Evolutionary conservation across 768 basidiomycete species (phyloP).

Genomic region (Kwoniella pini): DNA sequence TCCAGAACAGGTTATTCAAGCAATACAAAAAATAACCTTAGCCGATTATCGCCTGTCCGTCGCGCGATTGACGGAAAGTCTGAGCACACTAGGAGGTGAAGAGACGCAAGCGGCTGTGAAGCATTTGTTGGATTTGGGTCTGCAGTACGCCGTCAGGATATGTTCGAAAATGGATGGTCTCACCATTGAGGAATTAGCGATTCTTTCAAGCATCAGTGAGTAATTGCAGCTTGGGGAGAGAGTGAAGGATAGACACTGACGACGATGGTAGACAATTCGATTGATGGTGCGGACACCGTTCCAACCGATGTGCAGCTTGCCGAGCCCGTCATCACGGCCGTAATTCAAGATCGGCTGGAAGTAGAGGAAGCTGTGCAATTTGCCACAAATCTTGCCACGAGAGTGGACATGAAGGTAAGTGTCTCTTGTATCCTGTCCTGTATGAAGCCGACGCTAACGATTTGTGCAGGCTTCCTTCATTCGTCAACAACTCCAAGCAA

Average conservation of each 20-base stretch:
- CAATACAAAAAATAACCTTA: neutral
- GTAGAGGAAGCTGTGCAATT: conserved; percentile 56
- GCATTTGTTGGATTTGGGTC: conserved; percentile 20
- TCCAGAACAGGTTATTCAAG: neutral
- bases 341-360: conserved; percentile 64
- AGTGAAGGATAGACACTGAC: neutral
- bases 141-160: conserved; percentile 23
- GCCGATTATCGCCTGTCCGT: conserved; percentile 5
- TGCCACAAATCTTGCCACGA: conserved; percentile 56
- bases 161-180: conserved; percentile 20
- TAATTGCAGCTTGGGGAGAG: neutral
- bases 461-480: conserved; percentile 39
- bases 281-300: conserved; percentile 14
- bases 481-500: conserved; percentile 66
- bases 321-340: conserved; percentile 69
- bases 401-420: conserved; percentile 66
- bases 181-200: neutral
- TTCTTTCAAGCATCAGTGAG: conserved; percentile 24
- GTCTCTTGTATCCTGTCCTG: neutral
- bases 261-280: neutral
- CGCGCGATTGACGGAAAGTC: neutral
- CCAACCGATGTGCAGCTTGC: conserved; percentile 63
- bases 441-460: neutral
- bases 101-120: neutral
- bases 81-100: neutral